Evolutionary conservation across 2,329 filamentous ascomycete genomes (phyloP), one percentile per base, ranked within the genome.

Genomic region (Mycosphaerella arachidis): DNA sequence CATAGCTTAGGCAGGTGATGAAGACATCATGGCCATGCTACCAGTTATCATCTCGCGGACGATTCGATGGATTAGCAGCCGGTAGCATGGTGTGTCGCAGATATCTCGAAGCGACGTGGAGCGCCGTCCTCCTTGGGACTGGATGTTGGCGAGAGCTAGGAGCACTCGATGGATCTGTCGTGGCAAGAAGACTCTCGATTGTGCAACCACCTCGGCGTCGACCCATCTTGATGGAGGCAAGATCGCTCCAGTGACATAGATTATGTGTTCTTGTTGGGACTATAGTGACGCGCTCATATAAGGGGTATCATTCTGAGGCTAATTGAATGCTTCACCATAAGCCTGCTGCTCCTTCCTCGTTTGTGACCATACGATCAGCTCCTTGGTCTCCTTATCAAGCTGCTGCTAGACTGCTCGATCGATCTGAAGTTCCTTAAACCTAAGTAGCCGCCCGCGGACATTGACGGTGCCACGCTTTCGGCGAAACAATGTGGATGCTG

Each of bases 11-110:
- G 10, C 4, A 37, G 7, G 35, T 37, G 35, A 37, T 10, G 7
- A 37, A 13, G 35, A 24, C 4, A 8, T 35, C 33, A 35, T 13
- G 33, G 33, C 33, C 33, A 13, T 8, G 33, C 33, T 4, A 13
- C 13, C 8, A 35, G 33, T 9, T 13, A 35, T 13, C 8, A 13
- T 13, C 8, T 13, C 64, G 65, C 45, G 68, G 56, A 56, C 48
- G 24, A 45, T 27, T 13, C 13, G 40, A 43, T n/a, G 51, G 56
- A 40, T 37, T 29, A 29, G 20, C 35, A n/a, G 27, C 20, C 16
- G 20, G n/a, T 40, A 37, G 29, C 45, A 48, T 48, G 10, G 35
- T 4, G 35, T 37, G 6, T 10, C 10, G 35, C 35, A 12, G 4
- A 12, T 12, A 37, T 37, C 35, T 13, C 10, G 35, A 37, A 7